Conservation (phyloP, 148 eudicot species). For the Heliosperma pusillum region DNA sequence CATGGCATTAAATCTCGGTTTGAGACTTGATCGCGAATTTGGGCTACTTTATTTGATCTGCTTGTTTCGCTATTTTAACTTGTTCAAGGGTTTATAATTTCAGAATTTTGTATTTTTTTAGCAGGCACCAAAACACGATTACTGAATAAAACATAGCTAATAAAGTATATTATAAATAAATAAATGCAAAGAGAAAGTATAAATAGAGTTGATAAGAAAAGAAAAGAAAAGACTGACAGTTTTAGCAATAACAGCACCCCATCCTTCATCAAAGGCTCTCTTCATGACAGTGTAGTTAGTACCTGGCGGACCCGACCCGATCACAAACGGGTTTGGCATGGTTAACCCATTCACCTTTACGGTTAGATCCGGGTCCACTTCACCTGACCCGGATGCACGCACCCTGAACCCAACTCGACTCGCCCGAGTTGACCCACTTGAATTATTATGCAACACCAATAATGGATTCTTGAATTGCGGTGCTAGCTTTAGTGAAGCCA, state of each 20-base stretch:
- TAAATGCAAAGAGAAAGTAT: background rate
- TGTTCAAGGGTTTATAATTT: too few species aligned
- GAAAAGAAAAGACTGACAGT: conserved; percentile 43
- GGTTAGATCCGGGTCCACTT: conserved; percentile 67
- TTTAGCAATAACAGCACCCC: conserved; percentile 99
- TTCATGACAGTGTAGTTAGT: conserved; percentile 96
- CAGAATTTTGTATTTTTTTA: too few species aligned
- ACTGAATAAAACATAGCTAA: background rate
- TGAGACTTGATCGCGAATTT: too few species aligned
- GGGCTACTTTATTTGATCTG: too few species aligned
- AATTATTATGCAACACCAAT: background rate
- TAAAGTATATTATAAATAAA: background rate
- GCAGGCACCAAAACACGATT: too few species aligned
- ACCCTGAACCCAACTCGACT: conserved; percentile 52
- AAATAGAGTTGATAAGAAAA: background rate
- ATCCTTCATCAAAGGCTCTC: conserved; percentile 93
- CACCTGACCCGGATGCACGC: conserved; percentile 26
- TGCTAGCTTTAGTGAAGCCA: conserved; percentile 27
- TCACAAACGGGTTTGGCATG: conserved; percentile 98
- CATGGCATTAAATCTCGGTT: too few species aligned
- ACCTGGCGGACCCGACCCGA: conserved; percentile 99
- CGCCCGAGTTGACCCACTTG: conserved; percentile 19
- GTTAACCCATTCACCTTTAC: conserved; percentile 87
- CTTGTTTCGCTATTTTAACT: too few species aligned
- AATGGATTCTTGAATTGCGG: conserved; percentile 24